These are phyloP conservation scores for Apodospora peruviana DNA, from an alignment of 495 filamentous ascomycete genomes.

Conservation along the genomic window DNA sequence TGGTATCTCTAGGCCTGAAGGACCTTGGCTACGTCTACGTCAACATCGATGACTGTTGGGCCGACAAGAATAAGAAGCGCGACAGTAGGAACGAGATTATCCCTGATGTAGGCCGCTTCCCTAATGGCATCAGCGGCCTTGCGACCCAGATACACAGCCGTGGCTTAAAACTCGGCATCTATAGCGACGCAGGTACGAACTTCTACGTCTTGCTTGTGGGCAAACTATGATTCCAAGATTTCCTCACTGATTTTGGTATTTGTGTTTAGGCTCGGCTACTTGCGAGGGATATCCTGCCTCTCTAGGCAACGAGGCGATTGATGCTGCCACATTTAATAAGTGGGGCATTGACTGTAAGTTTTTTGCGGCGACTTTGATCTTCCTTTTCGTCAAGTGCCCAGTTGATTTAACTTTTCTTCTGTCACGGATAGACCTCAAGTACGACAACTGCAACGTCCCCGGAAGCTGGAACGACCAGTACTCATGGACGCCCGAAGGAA, in stretches of 20 bases:
- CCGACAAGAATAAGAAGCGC: constrained; percentile 44
- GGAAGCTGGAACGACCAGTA: constrained; percentile 25
- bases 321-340: constrained; percentile 55
- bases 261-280: constrained; percentile 50
- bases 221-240: no score
- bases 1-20: constrained; percentile 45
- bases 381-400: no score
- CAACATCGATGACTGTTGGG: constrained; percentile 64
- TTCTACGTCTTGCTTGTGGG: background rate
- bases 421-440: constrained; percentile 54
- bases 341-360: constrained; percentile 70
- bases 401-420: no score
- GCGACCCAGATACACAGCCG: constrained; percentile 53
- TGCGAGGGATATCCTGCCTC: constrained; percentile 60
- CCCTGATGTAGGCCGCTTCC: constrained; percentile 54
- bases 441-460: constrained; percentile 57
- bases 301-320: constrained; percentile 55
- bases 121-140: constrained; percentile 55
- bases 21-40: constrained; percentile 65
- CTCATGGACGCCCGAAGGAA: constrained; percentile 29
- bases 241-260: no score
- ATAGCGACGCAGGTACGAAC: constrained; percentile 49
- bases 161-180: constrained; percentile 63
- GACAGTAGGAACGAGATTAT: constrained; percentile 45
- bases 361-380: no score